phyloP scores from a whole-genome alignment of 1,284 basidiomycete species.

The Pseudozyma sp. region DNA sequence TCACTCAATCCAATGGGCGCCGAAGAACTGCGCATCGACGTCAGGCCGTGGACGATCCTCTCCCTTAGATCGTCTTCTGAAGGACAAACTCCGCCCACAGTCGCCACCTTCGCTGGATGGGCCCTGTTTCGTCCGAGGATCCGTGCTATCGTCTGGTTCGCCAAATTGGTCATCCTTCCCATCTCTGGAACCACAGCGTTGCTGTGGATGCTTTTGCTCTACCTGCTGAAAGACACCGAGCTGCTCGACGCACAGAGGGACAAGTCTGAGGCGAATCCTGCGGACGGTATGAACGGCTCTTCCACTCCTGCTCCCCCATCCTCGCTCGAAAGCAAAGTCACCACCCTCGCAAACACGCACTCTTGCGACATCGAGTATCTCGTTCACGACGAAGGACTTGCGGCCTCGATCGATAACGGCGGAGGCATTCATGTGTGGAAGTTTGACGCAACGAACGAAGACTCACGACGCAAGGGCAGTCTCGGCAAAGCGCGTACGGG shows the following conservation, averaged over 20 bases:
- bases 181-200: slow-evolving; percentile 81
- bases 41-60: slow-evolving; percentile 82
- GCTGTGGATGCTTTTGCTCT: slow-evolving; percentile 84
- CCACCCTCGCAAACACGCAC: slow-evolving; percentile 80
- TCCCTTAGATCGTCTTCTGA: slow-evolving; percentile 73
- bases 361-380: slow-evolving; percentile 83
- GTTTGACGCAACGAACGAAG: slow-evolving; percentile 4
- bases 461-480: slow-evolving; percentile 11
- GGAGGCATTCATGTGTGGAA: slow-evolving; percentile 46
- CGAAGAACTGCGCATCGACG: slow-evolving; percentile 79
- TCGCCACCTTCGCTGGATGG: slow-evolving; percentile 64
- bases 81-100: slow-evolving; percentile 62
- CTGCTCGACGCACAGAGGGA: slow-evolving; percentile 83
- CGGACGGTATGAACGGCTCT: slow-evolving; percentile 40
- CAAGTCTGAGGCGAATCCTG: slow-evolving; percentile 68
- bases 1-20: slow-evolving; percentile 80
- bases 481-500: slow-evolving; percentile 10
- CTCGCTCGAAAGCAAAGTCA: slow-evolving; percentile 72
- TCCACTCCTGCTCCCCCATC: slow-evolving; percentile 54
- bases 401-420: slow-evolving; percentile 82
- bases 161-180: slow-evolving; percentile 86
- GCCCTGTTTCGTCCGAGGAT: slow-evolving; percentile 69
- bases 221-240: slow-evolving; percentile 90
- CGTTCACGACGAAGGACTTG: slow-evolving; percentile 77
- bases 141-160: slow-evolving; percentile 75